A percentile compares a stretch with the other conserved stretches of the same genome.
phyloP scores from a whole-genome alignment of 768 basidiomycete genomes.

The Lactifluus echinatus region DNA sequence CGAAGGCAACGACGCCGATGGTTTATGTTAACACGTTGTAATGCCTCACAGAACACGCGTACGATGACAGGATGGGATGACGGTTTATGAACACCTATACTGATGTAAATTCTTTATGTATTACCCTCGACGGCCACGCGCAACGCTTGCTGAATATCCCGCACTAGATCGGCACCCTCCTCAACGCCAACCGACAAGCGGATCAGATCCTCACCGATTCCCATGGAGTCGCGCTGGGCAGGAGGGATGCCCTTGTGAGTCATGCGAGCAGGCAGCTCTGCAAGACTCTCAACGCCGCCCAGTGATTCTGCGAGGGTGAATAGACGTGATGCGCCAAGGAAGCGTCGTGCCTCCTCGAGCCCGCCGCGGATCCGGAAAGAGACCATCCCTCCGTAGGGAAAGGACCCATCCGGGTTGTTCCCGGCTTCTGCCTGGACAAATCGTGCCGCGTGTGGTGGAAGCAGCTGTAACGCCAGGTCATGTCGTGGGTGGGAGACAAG shows the following conservation, averaged over 20 bases:
- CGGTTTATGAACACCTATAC: too few relatives aligned
- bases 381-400: constrained; percentile 90
- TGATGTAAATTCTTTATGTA: not conserved
- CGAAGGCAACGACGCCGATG: too few relatives aligned
- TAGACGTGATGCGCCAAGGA: constrained; percentile 54
- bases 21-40: too few relatives aligned
- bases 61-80: too few relatives aligned
- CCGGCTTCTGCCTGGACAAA: constrained; percentile 41
- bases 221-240: constrained; percentile 55
- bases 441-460: constrained; percentile 60
- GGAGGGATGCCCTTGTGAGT: constrained; percentile 75
- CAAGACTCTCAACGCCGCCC: constrained; percentile 88
- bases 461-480: constrained; percentile 49
- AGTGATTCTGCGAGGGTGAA: constrained; percentile 84
- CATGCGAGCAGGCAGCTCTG: constrained; percentile 83
- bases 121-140: constrained; percentile 30
- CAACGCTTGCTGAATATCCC: constrained; percentile 62
- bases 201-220: constrained; percentile 71
- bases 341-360: constrained; percentile 46
- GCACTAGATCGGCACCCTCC: constrained; percentile 73
- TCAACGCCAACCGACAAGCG: constrained; percentile 85
- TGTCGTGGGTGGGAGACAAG: constrained; percentile 58
- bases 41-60: too few relatives aligned
- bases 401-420: constrained; percentile 38
- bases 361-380: constrained; percentile 56